Percentiles rank a stretch among this genome's conserved stretches.
Conservation (phyloP, 441 rosid species). For the Brassica balearica region DNA sequence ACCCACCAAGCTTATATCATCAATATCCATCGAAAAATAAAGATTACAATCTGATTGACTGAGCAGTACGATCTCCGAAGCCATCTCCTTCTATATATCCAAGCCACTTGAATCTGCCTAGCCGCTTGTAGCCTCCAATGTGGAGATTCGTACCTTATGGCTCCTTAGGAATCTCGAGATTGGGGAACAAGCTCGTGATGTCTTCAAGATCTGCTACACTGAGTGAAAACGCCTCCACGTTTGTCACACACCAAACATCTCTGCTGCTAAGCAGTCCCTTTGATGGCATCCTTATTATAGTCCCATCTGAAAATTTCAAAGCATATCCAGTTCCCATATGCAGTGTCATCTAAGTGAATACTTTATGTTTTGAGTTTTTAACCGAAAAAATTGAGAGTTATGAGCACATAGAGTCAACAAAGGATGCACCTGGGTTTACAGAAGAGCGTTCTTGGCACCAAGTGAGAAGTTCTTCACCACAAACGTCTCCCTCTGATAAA, state of each 20-base stretch:
- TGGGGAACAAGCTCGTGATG: constrained; percentile 60
- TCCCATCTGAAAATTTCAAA: constrained; percentile 55
- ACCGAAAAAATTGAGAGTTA: neutral
- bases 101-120: constrained; percentile 71
- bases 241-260: constrained; percentile 66
- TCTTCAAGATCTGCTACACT: constrained; percentile 30
- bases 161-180: constrained; percentile 68
- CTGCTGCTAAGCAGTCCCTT: constrained; percentile 64
- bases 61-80: constrained; percentile 33
- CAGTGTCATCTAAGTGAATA: neutral
- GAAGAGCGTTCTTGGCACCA: constrained; percentile 79
- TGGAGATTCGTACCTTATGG: neutral
- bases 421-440: constrained; percentile 56
- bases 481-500: constrained; percentile 72
- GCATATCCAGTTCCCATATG: neutral
- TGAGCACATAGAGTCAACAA: neutral
- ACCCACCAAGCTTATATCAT: neutral
- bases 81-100: constrained; percentile 76
- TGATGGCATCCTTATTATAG: constrained; percentile 53
- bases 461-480: constrained; percentile 88
- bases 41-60: neutral
- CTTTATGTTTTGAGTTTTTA: neutral
- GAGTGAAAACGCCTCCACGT: constrained; percentile 86
- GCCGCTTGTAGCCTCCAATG: neutral
- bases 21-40: constrained; percentile 17